These are phyloP conservation scores for Allantophomopsis cytisporea DNA, from an alignment of 2,329 filamentous ascomycete species.

Conservation along the genomic window DNA sequence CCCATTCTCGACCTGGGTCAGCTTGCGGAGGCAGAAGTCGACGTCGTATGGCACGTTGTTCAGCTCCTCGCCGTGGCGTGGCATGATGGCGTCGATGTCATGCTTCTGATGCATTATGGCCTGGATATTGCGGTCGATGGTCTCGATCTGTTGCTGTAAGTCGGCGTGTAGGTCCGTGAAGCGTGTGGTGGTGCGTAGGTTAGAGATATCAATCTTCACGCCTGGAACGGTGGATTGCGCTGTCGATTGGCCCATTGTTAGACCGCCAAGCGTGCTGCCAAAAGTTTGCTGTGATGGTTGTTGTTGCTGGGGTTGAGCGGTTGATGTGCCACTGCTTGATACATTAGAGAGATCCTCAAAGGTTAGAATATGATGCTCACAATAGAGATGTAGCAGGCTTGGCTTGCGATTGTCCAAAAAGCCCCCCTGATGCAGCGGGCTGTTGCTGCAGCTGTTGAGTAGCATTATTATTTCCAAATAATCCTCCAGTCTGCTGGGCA, in stretches of 20 bases:
- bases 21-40: constrained; percentile 43
- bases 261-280: constrained; percentile 17
- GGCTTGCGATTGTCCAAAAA: constrained; percentile 13
- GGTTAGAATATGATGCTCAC: constrained; percentile 9
- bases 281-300: constrained; percentile 10
- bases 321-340: constrained; percentile 9
- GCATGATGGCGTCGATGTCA: constrained; percentile 59
- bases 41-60: constrained; percentile 52
- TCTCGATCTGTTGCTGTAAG: constrained; percentile 64
- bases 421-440: constrained; percentile 11
- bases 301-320: constrained; percentile 12
- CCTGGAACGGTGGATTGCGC: constrained; percentile 45
- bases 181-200: constrained; percentile 74
- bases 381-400: constrained; percentile 15
- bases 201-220: constrained; percentile 65
- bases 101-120: constrained; percentile 66
- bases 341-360: constrained; percentile 3
- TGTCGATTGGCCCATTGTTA: constrained; percentile 31
- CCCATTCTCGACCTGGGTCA: constrained; percentile 48
- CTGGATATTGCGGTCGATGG: constrained; percentile 69
- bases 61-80: constrained; percentile 47
- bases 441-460: background rate
- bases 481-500: constrained; percentile 6
- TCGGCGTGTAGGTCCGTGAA: constrained; percentile 82
- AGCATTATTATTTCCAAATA: constrained; percentile 11